Evolutionary conservation across 345 rosid species (phyloP).

Genomic region (Gossypium ekmanianum): DNA sequence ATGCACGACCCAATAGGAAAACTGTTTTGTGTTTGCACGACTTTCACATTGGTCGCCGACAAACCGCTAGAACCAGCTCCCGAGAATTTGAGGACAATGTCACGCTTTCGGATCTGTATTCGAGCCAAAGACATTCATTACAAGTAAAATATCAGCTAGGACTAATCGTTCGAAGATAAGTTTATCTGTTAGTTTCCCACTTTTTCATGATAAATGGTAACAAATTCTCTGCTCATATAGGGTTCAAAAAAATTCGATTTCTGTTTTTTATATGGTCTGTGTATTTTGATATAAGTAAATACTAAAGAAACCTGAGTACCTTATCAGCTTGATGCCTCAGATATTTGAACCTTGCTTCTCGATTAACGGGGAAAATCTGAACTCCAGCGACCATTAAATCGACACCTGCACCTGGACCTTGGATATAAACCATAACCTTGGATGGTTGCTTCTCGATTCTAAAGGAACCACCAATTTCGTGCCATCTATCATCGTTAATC

Average conservation of each 20-base stretch:
- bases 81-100: slow-evolving; percentile 60
- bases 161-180: background rate
- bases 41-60: slow-evolving; percentile 45
- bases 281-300: background rate
- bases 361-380: slow-evolving; percentile 76
- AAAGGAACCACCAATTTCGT: slow-evolving; percentile 87
- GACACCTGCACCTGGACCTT: slow-evolving; percentile 80
- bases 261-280: background rate
- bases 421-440: slow-evolving; percentile 74
- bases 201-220: background rate
- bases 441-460: slow-evolving; percentile 83
- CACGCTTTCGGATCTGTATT: slow-evolving; percentile 82
- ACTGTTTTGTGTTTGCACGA: slow-evolving; percentile 62
- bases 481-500: slow-evolving; percentile 67
- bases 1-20: slow-evolving; percentile 93
- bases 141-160: background rate
- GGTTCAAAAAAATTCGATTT: background rate
- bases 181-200: background rate
- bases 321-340: slow-evolving; percentile 59
- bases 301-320: slow-evolving; percentile 37
- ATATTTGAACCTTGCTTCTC: slow-evolving; percentile 52
- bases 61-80: slow-evolving; percentile 37
- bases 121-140: slow-evolving; percentile 12
- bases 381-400: slow-evolving; percentile 79
- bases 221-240: background rate